Conservation (phyloP, 2,329 filamentous ascomycete species). For the Orbilia brochopaga region DNA sequence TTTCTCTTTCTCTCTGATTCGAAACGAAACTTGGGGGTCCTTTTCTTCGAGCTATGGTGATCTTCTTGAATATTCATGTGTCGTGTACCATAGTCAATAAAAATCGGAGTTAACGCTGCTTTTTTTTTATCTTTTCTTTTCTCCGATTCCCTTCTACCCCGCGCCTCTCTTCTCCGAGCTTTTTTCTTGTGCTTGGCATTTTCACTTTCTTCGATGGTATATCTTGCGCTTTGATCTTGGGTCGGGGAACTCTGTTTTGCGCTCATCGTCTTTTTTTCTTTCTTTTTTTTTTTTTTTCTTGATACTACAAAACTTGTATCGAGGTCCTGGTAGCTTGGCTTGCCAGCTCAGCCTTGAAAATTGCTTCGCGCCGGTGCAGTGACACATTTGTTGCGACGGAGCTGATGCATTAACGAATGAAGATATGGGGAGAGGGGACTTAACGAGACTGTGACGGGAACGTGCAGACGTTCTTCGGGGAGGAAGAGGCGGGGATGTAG, state of each 20-base stretch:
- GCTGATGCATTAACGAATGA: no score
- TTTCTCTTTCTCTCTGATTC: slow-evolving; percentile 17
- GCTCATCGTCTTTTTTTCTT: background rate
- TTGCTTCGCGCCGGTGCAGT: no score
- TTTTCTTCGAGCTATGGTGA: slow-evolving; percentile 9
- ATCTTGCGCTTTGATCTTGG: slow-evolving; percentile 11
- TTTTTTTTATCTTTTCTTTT: slow-evolving; percentile 15
- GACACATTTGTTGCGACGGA: no score
- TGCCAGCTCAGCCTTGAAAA: no score
- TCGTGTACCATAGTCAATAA: slow-evolving; percentile 46
- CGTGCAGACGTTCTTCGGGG: no score
- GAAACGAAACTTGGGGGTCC: slow-evolving; percentile 24
- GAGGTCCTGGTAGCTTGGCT: background rate
- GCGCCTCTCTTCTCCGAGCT: slow-evolving; percentile 15
- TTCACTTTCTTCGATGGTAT: slow-evolving; percentile 17
- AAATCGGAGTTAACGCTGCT: slow-evolving; percentile 50
- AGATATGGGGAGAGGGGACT: no score
- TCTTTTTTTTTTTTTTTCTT: background rate
- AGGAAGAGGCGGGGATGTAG: no score
- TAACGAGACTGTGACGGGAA: no score
- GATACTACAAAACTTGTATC: background rate
- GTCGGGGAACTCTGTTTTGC: slow-evolving; percentile 2
- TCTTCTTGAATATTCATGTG: slow-evolving; percentile 19
- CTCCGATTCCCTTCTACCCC: slow-evolving; percentile 11
- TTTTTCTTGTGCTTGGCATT: slow-evolving; percentile 9